Evolutionary conservation across 2,329 filamentous ascomycete species (phyloP).

Genomic region (Eurotiales sp.): DNA sequence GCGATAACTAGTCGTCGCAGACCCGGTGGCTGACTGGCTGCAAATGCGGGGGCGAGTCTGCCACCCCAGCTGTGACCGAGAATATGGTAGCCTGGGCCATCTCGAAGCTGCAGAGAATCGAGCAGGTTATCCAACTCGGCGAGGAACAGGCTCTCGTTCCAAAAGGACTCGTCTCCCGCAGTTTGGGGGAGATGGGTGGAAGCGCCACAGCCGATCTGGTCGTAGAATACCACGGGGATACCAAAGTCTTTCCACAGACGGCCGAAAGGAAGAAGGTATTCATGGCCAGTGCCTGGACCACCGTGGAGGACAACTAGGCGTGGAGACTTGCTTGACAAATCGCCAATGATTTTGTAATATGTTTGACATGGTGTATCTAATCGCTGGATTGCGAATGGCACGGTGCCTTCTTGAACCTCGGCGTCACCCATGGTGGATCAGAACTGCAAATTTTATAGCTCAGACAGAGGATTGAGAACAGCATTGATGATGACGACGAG

Average conservation of each 20-base stretch:
- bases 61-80: slow-evolving; percentile 1
- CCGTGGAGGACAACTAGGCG: slow-evolving; percentile 3
- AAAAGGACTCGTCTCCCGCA: background rate
- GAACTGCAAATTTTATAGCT: too few species aligned
- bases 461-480: too few species aligned
- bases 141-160: background rate
- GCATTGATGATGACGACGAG: too few species aligned
- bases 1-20: slow-evolving; percentile 1
- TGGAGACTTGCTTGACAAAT: background rate
- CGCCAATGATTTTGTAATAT: slow-evolving; percentile 4
- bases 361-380: background rate
- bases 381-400: background rate
- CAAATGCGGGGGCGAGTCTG: background rate
- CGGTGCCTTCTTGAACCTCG: background rate
- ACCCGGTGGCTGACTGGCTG: background rate
- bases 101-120: background rate
- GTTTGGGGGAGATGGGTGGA: slow-evolving; percentile 1
- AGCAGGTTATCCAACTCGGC: slow-evolving; percentile 3
- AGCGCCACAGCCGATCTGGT: slow-evolving; percentile 3
- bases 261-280: slow-evolving; percentile 2
- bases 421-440: slow-evolving; percentile 1
- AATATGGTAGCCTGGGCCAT: background rate
- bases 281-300: slow-evolving; percentile 3
- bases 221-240: slow-evolving; percentile 4
- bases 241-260: background rate